phyloP scores from a whole-genome alignment of 805 yeast genomes.

The Lachancea thermotolerans region DNA sequence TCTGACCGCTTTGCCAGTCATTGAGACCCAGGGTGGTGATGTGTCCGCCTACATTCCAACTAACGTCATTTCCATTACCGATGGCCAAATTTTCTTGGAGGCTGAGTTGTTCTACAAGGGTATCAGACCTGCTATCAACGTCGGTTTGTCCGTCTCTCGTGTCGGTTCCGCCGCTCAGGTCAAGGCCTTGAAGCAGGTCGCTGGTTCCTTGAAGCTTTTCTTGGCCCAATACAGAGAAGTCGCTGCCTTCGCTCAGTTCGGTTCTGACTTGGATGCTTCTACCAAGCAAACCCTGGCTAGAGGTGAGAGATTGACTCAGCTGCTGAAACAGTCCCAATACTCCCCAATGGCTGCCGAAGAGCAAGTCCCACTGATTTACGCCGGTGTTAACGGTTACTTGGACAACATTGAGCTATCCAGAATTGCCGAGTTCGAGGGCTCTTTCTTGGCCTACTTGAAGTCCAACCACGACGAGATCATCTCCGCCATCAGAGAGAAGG shows the following conservation, averaged over 20 bases:
- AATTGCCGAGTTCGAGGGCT: constrained; percentile 85
- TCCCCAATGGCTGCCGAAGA: constrained; percentile 96
- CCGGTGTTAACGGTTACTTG: constrained; percentile 99
- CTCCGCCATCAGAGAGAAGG: constrained; percentile 77
- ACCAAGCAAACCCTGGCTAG: constrained; percentile 98
- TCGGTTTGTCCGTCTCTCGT: constrained; percentile 99
- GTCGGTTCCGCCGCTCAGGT: constrained; percentile 99
- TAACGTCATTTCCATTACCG: constrained; percentile 94
- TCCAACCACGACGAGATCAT: constrained; percentile 81
- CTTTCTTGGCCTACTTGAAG: constrained; percentile 88
- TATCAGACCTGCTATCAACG: constrained; percentile 99
- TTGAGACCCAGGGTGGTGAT: constrained; percentile 99
- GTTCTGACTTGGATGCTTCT: constrained; percentile 99
- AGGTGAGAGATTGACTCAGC: constrained; percentile 99
- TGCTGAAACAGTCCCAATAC: constrained; percentile 97
- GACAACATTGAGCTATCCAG: constrained; percentile 79
- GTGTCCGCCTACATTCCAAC: constrained; percentile 97
- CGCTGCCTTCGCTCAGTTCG: constrained; percentile 99
- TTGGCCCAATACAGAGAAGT: constrained; percentile 99
- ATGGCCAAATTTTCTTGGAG: constrained; percentile 98
- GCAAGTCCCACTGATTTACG: constrained; percentile 97
- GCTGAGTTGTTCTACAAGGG: constrained; percentile 99
- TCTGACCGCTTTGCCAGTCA: constrained; percentile 91
- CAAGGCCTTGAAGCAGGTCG: constrained; percentile 97
- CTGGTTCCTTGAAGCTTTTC: constrained; percentile 99